Base-by-base conservation (phyloP, 2,329 filamentous ascomycete genomes). In the Trichoderma pleuroti region DNA sequence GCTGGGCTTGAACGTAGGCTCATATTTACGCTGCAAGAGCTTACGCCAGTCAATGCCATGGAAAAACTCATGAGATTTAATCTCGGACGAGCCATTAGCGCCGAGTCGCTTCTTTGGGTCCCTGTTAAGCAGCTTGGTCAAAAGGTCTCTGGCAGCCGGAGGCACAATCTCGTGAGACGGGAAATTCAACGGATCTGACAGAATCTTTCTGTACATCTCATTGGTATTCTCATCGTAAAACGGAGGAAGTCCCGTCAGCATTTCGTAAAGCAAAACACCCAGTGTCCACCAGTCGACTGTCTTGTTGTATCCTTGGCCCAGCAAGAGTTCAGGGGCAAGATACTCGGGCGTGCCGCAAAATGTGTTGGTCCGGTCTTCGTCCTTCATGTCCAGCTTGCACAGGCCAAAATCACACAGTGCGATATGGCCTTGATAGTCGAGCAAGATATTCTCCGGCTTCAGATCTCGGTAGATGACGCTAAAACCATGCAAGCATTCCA, bases 151-250 rank as follows among this genome's bases (percentile, higher is more conserved):
- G 73, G 96, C 96, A 52, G 95, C 94, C 0, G 93, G 92, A 12
- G 96, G 96, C 34, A 98, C 95, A 36, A 98, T 90, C 75, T 98
- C 95, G 18, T 3, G 2, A 4, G 46, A 3, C 3, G 95, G 94
- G 86, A 98, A 98, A 80, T 97, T 94, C 62, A 99, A 86, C 28
- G 96, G 95, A 81, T 98, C 96, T 71, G 94, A 95, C 62, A 98
- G 85, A 78, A 99, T 99, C 88, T 99, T 99, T 80, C 94, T 92
- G 82, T 99, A 98, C 96, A 97, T 98, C 82, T 98, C 95, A 82
- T 98, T 98, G 72, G 94, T 98, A 83, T 98, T 98, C 82, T 99
- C 96, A 77, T 98, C 95, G 82, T 99, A 99, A 84, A 98, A 99
- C 0, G 96, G 96, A 39, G 96, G 96, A 59, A 98, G 86, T 70